A percentile compares a stretch with the other conserved stretches of the same genome.
These are phyloP conservation scores for Sophora flavescens DNA, from an alignment of 306 rosid genomes.

Conservation along the genomic window DNA sequence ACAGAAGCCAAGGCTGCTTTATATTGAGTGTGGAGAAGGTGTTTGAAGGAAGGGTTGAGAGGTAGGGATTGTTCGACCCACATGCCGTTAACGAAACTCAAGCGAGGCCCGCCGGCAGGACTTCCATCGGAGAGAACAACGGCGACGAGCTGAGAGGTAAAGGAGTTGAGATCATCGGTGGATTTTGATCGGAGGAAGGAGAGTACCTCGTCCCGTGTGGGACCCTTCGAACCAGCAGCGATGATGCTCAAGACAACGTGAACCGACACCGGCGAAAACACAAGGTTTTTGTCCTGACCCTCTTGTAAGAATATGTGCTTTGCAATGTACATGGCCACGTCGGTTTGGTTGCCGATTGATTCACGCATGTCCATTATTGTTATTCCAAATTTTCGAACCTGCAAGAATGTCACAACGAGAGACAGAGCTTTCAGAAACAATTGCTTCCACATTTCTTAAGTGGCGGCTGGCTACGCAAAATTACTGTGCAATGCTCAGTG, in stretches of 20 bases:
- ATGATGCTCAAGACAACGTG: slow-evolving; percentile 72
- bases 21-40: slow-evolving; percentile 56
- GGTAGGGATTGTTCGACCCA: slow-evolving; percentile 76
- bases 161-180: slow-evolving; percentile 65
- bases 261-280: slow-evolving; percentile 80
- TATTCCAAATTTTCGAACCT: neutral
- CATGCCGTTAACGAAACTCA: slow-evolving; percentile 66
- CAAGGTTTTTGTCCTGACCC: slow-evolving; percentile 55
- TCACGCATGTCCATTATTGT: slow-evolving; percentile 67
- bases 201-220: slow-evolving; percentile 72
- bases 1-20: slow-evolving; percentile 63
- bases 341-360: slow-evolving; percentile 59
- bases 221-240: slow-evolving; percentile 80
- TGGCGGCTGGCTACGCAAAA: too few species aligned
- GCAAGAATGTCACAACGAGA: neutral
- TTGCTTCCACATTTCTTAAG: neutral
- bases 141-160: slow-evolving; percentile 67
- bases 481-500: too few species aligned
- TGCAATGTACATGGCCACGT: slow-evolving; percentile 60
- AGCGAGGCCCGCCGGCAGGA: slow-evolving; percentile 74
- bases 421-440: too few species aligned
- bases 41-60: slow-evolving; percentile 75
- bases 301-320: slow-evolving; percentile 56
- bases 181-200: slow-evolving; percentile 76
- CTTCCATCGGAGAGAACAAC: slow-evolving; percentile 67